phyloP scores from a whole-genome alignment of 208 protist species.

The Acanthamoeba sp. region DNA sequence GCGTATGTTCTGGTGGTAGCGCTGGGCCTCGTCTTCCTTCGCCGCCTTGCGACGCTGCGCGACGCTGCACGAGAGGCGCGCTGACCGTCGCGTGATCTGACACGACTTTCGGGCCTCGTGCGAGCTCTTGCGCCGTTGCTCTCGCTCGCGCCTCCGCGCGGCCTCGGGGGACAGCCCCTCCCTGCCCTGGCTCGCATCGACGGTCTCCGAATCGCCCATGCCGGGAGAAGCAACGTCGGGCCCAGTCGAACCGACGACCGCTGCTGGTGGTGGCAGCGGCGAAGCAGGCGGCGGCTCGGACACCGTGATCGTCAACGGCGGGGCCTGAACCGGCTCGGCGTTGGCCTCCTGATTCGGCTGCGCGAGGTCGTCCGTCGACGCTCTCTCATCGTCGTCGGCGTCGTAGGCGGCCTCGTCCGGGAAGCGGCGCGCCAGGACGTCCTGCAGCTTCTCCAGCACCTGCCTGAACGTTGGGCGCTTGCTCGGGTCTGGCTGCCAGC shows the following conservation, averaged over 20 bases:
- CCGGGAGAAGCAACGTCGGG: too few species aligned
- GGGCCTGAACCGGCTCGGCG: background rate
- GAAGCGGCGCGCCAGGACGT: background rate
- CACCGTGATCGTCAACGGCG: too few species aligned
- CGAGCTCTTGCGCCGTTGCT: background rate
- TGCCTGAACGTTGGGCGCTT: conserved; percentile 20
- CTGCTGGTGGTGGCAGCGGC: too few species aligned
- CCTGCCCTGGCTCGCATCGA: too few species aligned
- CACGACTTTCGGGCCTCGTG: background rate
- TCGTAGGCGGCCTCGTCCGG: conserved; percentile 16
- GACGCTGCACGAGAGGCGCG: background rate
- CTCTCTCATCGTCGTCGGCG: background rate
- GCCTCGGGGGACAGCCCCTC: too few species aligned
- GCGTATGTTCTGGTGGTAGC: conserved; percentile 17
- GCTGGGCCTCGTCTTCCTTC: background rate
- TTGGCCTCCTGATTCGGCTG: background rate
- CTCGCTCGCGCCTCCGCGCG: background rate
- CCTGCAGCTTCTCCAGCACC: background rate
- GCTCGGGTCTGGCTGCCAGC: conserved; percentile 19
- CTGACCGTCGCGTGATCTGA: background rate
- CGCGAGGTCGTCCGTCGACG: background rate
- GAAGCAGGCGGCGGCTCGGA: background rate
- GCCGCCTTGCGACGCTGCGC: background rate
- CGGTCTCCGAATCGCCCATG: too few species aligned
- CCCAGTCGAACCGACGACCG: too few species aligned